Evolutionary conservation across 1,284 basidiomycete species (phyloP).

Genomic region (Porogramme epimiltina): DNA sequence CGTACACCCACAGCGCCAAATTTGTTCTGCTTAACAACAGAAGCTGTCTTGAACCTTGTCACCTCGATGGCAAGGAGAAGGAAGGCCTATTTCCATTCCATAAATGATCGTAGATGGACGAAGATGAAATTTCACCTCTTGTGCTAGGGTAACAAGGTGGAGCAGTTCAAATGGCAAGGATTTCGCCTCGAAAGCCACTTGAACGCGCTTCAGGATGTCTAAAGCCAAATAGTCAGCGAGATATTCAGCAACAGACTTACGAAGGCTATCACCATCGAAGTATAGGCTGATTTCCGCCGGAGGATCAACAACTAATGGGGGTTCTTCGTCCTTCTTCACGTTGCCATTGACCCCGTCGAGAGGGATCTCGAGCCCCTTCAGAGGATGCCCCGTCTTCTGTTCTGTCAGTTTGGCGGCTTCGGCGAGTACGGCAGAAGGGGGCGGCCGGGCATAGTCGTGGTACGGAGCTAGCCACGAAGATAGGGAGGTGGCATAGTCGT

Average conservation of each 20-base stretch:
- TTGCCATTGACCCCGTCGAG: conserved; percentile 47
- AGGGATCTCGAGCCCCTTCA: conserved; percentile 61
- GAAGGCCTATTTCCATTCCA: conserved; percentile 66
- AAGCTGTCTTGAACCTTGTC: conserved; percentile 66
- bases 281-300: conserved; percentile 55
- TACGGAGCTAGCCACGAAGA: conserved; percentile 76
- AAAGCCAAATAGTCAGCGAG: not conserved
- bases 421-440: conserved; percentile 65
- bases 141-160: conserved; percentile 69
- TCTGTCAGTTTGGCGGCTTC: conserved; percentile 72
- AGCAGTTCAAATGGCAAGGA: conserved; percentile 55
- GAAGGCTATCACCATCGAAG: conserved; percentile 57
- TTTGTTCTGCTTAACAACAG: conserved; percentile 72
- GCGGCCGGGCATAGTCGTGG: conserved; percentile 70
- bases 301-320: conserved; percentile 58
- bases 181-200: conserved; percentile 39
- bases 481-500: conserved; percentile 60
- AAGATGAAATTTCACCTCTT: conserved; percentile 63
- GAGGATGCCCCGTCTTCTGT: conserved; percentile 65
- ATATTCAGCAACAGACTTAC: not conserved
- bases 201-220: conserved; percentile 60
- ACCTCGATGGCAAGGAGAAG: conserved; percentile 67
- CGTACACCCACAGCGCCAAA: conserved; percentile 53
- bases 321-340: conserved; percentile 69
- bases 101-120: no score